Conservation (phyloP, 352 stramenopile species). For the Pythium insidiosum region DNA sequence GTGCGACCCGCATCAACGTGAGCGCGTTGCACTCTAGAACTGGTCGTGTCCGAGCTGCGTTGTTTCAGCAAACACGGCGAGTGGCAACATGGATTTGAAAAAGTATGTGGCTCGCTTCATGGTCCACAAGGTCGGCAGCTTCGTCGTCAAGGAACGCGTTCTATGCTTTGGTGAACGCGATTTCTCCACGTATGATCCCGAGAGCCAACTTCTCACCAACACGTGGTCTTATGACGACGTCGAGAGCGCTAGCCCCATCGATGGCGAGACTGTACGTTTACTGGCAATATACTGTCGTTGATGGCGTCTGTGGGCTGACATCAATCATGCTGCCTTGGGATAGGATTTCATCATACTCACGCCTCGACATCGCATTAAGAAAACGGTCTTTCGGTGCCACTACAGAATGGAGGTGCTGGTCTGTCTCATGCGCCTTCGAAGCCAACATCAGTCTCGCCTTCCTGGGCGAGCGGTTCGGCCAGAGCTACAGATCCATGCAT, state of each 20-base stretch:
- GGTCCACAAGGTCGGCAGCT: conserved; percentile 79
- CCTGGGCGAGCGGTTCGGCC: conserved; percentile 10
- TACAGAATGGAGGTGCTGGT: conserved; percentile 82
- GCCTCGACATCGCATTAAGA: conserved; percentile 71
- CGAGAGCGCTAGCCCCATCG: conserved; percentile 40
- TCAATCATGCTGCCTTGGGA: no score
- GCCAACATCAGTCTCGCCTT: conserved; percentile 41
- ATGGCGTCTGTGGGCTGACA: no score
- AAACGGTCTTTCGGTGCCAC: conserved; percentile 71
- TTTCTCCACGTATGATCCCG: conserved; percentile 66
- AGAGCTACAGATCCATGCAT: conserved; percentile 48
- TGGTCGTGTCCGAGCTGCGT: no score
- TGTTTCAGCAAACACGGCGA: no score
- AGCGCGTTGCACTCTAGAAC: no score
- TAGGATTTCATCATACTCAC: conserved; percentile 77
- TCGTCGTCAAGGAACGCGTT: conserved; percentile 80
- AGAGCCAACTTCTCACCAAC: conserved; percentile 70
- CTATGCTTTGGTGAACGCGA: conserved; percentile 66
- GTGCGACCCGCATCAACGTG: no score
- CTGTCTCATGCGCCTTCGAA: conserved; percentile 66
- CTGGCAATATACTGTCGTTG: no score
- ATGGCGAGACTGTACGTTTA: conserved; percentile 67
- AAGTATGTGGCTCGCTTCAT: conserved; percentile 68
- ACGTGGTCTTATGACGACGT: conserved; percentile 80
- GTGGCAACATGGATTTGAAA: conserved; percentile 40